Evolutionary conservation across 768 basidiomycete genomes (phyloP).

Genomic region (Boletellus sp.): DNA sequence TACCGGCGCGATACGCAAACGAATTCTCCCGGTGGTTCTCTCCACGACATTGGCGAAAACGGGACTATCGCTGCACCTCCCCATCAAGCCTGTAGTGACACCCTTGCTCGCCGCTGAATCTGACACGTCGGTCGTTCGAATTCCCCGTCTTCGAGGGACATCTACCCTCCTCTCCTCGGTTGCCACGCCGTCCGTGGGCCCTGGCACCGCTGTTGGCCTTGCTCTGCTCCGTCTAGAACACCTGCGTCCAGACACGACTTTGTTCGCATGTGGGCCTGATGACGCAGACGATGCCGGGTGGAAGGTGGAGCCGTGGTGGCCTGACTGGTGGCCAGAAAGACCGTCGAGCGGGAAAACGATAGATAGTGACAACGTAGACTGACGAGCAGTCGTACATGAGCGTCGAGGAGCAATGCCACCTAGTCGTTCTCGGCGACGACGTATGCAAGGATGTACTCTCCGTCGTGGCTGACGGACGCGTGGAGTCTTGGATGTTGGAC

Average conservation of each 20-base stretch:
- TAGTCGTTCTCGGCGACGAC: conserved; percentile 53
- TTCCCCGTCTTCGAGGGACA: conserved; percentile 62
- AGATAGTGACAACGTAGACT: conserved; percentile 22
- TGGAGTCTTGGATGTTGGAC: conserved; percentile 40
- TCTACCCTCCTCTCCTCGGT: conserved; percentile 69
- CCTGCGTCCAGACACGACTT: conserved; percentile 25
- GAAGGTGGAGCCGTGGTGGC: conserved; percentile 65
- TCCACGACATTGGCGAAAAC: conserved; percentile 33
- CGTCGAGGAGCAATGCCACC: not conserved
- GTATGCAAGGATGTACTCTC: conserved; percentile 67
- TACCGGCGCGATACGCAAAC: conserved; percentile 86
- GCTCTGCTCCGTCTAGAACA: conserved; percentile 82
- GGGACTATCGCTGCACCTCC: conserved; percentile 19
- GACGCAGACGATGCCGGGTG: conserved; percentile 23
- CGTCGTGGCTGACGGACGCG: conserved; percentile 79
- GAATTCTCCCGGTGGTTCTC: conserved; percentile 73
- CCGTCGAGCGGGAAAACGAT: conserved; percentile 14
- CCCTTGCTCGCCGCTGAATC: conserved; percentile 5
- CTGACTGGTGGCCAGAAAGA: conserved; percentile 55
- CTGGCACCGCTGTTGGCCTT: conserved; percentile 54
- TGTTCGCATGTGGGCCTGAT: conserved; percentile 12
- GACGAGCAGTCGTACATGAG: conserved; percentile 7
- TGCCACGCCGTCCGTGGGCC: conserved; percentile 24
- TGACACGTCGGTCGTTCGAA: conserved; percentile 31
- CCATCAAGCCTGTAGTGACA: conserved; percentile 23